These are phyloP conservation scores for Aphanomyces stellatus DNA, from an alignment of 352 stramenopile species.

Conservation along the genomic window DNA sequence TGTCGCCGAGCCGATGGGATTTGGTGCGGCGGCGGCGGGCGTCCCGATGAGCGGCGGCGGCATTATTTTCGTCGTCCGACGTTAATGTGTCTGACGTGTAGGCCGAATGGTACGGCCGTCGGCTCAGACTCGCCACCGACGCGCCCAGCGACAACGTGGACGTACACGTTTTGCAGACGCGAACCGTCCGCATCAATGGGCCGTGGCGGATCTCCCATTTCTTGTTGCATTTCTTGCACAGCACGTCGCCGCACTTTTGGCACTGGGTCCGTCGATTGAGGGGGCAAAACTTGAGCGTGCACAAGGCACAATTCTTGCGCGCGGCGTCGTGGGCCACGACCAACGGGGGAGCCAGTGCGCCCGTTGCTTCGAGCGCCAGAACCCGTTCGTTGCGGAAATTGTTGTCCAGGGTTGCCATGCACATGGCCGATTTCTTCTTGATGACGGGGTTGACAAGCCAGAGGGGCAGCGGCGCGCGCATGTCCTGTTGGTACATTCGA, in stretches of 20 bases:
- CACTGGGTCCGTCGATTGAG: neutral
- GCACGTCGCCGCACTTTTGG: neutral
- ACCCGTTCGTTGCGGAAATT: neutral
- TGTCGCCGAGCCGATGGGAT: too few species aligned
- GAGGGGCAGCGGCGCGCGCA: neutral
- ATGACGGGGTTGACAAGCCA: neutral
- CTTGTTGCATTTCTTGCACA: neutral
- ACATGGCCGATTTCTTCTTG: neutral
- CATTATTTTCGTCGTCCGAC: too few species aligned
- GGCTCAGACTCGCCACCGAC: too few species aligned
- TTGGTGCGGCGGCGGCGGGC: too few species aligned
- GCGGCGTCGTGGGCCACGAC: neutral
- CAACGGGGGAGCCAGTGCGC: neutral
- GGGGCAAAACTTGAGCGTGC: neutral
- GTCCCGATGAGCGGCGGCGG: too few species aligned
- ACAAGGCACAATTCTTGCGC: neutral
- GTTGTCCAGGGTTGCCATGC: neutral
- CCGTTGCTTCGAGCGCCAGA: neutral
- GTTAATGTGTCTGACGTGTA: neutral
- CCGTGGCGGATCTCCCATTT: neutral
- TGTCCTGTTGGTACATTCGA: conserved; percentile 4
- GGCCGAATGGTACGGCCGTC: neutral
- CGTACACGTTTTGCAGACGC: neutral
- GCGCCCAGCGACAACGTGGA: neutral
- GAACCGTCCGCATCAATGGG: neutral